Evolutionary conservation across 805 yeast species (phyloP).

Genomic region (Brettanomyces anomalus): DNA sequence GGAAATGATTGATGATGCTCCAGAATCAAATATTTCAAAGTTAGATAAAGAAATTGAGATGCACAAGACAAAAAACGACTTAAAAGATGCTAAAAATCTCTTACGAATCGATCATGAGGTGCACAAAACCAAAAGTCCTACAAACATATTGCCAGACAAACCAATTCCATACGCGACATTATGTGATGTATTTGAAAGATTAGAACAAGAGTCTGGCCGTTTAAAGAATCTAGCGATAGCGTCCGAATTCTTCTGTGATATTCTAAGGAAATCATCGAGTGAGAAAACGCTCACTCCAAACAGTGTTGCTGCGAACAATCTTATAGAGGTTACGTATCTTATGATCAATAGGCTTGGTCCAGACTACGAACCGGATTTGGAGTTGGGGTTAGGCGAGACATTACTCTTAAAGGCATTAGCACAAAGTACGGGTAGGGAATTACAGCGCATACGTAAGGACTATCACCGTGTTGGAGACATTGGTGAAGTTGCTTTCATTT

Average conservation of each 20-base stretch:
- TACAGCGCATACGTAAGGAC: constrained; percentile 61
- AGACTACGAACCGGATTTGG: constrained; percentile 84
- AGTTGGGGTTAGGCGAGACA: constrained; percentile 89
- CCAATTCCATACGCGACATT: constrained; percentile 32
- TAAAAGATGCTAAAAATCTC: constrained; percentile 17
- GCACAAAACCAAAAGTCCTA: not conserved
- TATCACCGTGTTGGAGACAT: constrained; percentile 80
- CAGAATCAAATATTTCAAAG: not conserved
- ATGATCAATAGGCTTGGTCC: constrained; percentile 90
- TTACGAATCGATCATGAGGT: constrained; percentile 4
- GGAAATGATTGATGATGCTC: not conserved
- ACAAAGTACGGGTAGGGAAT: constrained; percentile 79
- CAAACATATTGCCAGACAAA: constrained; percentile 5
- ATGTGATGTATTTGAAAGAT: constrained; percentile 60
- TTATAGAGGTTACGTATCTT: constrained; percentile 69
- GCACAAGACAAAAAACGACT: constrained; percentile 12
- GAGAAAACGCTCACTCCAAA: constrained; percentile 23
- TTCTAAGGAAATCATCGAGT: constrained; percentile 36
- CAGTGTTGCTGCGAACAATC: constrained; percentile 22
- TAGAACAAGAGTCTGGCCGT: constrained; percentile 77
- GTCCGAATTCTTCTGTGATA: constrained; percentile 60
- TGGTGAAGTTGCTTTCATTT: constrained; percentile 78
- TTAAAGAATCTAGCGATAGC: constrained; percentile 72
- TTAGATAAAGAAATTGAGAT: constrained; percentile 9
- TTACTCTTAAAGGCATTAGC: constrained; percentile 79